A percentile compares a stretch with the other conserved stretches of the same genome.
These are phyloP conservation scores for Babesia ovata DNA, from an alignment of 169 alveolate genomes.

Conservation along the genomic window DNA sequence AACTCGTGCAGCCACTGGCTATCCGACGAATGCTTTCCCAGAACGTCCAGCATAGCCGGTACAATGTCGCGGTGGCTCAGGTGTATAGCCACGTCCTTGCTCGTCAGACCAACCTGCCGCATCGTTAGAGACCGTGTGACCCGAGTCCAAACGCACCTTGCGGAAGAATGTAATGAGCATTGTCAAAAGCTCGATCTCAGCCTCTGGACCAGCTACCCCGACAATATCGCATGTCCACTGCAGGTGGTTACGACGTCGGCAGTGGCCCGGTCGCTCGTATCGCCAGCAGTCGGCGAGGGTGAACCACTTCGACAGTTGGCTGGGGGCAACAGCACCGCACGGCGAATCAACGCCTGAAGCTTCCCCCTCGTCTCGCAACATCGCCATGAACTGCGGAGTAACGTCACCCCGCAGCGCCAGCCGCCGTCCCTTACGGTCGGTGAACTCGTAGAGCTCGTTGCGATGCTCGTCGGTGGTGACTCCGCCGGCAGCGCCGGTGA, in stretches of 20 bases:
- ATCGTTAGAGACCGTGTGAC: neutral
- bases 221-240: conserved; percentile 69
- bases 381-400: conserved; percentile 67
- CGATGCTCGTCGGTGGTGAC: conserved; percentile 29
- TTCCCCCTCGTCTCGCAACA: conserved; percentile 40
- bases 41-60: conserved; percentile 4
- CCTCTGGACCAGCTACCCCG: conserved; percentile 28
- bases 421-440: conserved; percentile 61
- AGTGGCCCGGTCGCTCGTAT: conserved; percentile 63
- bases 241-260: conserved; percentile 63
- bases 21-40: conserved; percentile 33
- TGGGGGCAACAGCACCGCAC: neutral
- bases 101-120: conserved; percentile 15
- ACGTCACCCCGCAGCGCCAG: conserved; percentile 65
- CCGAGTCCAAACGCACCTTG: conserved; percentile 7
- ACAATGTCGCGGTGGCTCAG: conserved; percentile 43
- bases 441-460: conserved; percentile 55
- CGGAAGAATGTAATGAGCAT: conserved; percentile 43
- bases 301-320: conserved; percentile 45
- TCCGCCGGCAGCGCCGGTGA: conserved; percentile 10
- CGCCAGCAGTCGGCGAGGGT: conserved; percentile 73
- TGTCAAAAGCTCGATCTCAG: conserved; percentile 52
- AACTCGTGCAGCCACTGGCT: conserved; percentile 49
- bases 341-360: neutral
- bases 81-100: conserved; percentile 47